phyloP scores from a whole-genome alignment of 768 basidiomycete genomes.

The Porpolomopsis calyptriformis region DNA sequence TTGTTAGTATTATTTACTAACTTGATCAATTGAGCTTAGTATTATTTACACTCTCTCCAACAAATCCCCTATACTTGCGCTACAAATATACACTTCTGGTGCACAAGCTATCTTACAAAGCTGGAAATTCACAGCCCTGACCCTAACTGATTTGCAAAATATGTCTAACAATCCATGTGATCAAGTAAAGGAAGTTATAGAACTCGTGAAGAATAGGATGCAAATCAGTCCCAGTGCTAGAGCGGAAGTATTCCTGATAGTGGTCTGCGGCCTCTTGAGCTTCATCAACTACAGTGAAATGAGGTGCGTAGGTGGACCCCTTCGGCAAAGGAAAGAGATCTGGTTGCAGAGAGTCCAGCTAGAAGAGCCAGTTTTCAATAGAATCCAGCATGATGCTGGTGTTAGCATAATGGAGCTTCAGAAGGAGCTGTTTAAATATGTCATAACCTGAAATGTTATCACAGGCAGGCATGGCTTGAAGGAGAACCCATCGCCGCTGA shows the following conservation, averaged over 20 bases:
- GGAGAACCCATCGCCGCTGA: slow-evolving; percentile 9
- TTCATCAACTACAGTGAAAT: slow-evolving; percentile 11
- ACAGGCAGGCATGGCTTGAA: slow-evolving; percentile 9
- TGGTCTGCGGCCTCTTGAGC: slow-evolving; percentile 9
- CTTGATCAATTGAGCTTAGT: no score
- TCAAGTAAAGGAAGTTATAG: slow-evolving; percentile 5
- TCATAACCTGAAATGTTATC: not conserved
- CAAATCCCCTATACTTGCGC: no score
- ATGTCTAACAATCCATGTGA: slow-evolving; percentile 6
- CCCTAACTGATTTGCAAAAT: no score
- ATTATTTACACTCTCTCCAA: no score
- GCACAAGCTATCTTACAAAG: no score
- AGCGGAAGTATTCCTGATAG: slow-evolving; percentile 9
- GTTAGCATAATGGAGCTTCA: slow-evolving; percentile 2
- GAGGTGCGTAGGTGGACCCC: not conserved
- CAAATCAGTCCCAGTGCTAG: slow-evolving; percentile 7
- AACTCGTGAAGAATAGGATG: slow-evolving; percentile 8
- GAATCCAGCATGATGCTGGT: slow-evolving; percentile 5
- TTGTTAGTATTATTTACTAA: no score
- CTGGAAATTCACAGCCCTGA: no score
- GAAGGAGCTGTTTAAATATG: slow-evolving; percentile 8
- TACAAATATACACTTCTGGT: no score
- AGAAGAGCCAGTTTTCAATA: slow-evolving; percentile 1
- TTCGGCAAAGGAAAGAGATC: not conserved
- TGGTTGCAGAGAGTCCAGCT: not conserved